These are phyloP conservation scores for Fusarium sp. DNA, from an alignment of 2,329 filamentous ascomycete species.

Conservation along the genomic window DNA sequence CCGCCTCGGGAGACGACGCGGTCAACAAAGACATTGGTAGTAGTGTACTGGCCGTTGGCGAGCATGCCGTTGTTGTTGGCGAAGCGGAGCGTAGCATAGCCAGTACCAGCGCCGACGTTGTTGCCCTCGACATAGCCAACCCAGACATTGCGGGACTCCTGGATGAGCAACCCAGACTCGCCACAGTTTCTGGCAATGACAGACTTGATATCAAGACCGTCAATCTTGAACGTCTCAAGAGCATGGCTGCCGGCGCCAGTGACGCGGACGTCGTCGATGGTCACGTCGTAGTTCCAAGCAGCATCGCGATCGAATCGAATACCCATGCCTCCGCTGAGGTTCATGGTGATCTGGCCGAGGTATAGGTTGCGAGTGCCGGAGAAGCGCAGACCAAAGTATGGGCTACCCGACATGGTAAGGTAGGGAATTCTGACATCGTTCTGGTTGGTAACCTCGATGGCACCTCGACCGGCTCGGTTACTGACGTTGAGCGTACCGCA, in stretches of 20 bases:
- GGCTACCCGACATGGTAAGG: constrained; percentile 64
- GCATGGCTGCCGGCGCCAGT: constrained; percentile 64
- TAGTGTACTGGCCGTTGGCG: constrained; percentile 58
- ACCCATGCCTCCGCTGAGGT: constrained; percentile 62
- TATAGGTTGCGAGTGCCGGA: constrained; percentile 59
- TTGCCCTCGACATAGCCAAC: constrained; percentile 65
- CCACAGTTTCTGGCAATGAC: constrained; percentile 64
- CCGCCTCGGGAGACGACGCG: constrained; percentile 64
- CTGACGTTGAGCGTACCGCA: constrained; percentile 64
- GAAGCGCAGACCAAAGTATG: constrained; percentile 66
- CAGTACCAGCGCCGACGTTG: constrained; percentile 61
- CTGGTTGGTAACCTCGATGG: constrained; percentile 62
- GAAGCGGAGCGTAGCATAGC: constrained; percentile 65
- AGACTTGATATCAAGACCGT: constrained; percentile 59
- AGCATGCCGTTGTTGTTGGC: constrained; percentile 64
- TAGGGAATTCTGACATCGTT: constrained; percentile 62
- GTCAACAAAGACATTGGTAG: constrained; percentile 62
- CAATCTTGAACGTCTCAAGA: constrained; percentile 68
- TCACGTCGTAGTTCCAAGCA: constrained; percentile 62
- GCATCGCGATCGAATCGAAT: constrained; percentile 66
- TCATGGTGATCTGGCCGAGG: constrained; percentile 63
- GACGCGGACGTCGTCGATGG: constrained; percentile 61
- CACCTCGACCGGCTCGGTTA: constrained; percentile 55
- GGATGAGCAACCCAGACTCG: constrained; percentile 65
- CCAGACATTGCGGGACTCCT: constrained; percentile 60